Base-by-base conservation (phyloP, 2,329 filamentous ascomycete genomes). In the Helminthosporium solani region DNA sequence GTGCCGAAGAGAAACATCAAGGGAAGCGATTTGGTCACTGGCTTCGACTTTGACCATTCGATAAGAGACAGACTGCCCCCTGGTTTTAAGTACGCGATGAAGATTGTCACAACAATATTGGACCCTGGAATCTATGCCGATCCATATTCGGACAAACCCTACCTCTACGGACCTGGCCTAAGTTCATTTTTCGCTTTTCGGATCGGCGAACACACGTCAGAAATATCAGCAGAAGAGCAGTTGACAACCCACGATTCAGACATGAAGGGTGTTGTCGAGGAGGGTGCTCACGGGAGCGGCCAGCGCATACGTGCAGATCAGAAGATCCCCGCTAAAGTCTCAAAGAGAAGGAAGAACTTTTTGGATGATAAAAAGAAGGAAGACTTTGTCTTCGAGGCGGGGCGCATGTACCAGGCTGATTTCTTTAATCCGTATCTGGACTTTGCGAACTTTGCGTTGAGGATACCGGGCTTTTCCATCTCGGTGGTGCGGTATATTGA, bases 341-440 rank as follows among this genome's bases (percentile, higher is more conserved):
- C 71, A 36, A 75, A 75, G 55, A 57, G 75, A n/a, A 60, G 74
- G 9, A 77, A 76, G 49, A 60, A 66, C 52, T 76, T 75, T 47
- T 60, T 75, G 5, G 60, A 66, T 4, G 47, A 55, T 3, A 47
- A 54, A 16, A 64, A 72, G 23, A 58, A 73, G 9, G 58, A 70
- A 23, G 39, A 49, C 0, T 72, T 75, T 38, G 61, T 63, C 0
- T 76, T 77, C 38, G 72, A 76, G 46, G 67, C 71, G 44, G 74
- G 70, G 0, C 46, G 75, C 16, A 43, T 70, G 43, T 77, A 77
- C 44, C 66, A 73, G 31, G 72, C 61, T 1, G 75, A 77, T 44
- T 76, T 77, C 47, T 75, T 73, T 62, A 77, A 77, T 42, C 72
- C 73, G 18, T 75, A 76, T 54, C 54, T 77, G 4, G 74, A 77